Percentiles rank a stretch among this genome's conserved stretches.
phyloP scores from a whole-genome alignment of 129 eudicot species.

The Artemisia tridentata region DNA sequence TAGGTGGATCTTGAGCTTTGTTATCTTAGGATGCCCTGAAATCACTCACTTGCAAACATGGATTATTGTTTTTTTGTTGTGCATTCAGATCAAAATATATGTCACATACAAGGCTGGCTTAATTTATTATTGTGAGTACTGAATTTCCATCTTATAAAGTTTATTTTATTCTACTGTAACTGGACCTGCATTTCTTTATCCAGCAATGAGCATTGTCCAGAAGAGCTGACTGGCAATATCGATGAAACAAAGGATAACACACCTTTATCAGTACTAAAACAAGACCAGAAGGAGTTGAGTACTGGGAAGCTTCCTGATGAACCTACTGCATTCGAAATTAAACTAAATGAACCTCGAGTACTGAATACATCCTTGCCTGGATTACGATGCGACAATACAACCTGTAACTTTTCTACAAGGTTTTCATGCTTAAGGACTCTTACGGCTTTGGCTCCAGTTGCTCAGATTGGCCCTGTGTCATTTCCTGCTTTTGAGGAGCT shows the following conservation, averaged over 20 bases:
- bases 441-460: slow-evolving; percentile 73
- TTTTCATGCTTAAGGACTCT: slow-evolving; percentile 79
- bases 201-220: slow-evolving; percentile 62
- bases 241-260: too few species aligned
- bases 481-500: slow-evolving; percentile 52
- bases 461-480: slow-evolving; percentile 62
- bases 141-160: slow-evolving; percentile 13
- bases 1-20: not conserved
- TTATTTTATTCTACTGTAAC: slow-evolving; percentile 17
- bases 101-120: not conserved
- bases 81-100: not conserved
- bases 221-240: not conserved
- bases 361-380: slow-evolving; percentile 36
- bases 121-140: not conserved
- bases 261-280: too few species aligned
- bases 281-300: too few species aligned
- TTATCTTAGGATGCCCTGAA: not conserved
- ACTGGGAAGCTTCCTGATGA: not conserved
- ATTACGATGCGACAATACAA: slow-evolving; percentile 46
- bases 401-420: slow-evolving; percentile 51
- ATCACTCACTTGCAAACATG: not conserved
- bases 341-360: slow-evolving; percentile 34
- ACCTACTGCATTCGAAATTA: slow-evolving; percentile 30
- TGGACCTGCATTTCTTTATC: slow-evolving; percentile 18
- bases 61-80: not conserved